These are phyloP conservation scores for Bryoerythrophyllum caledonicum DNA, from an alignment of 225 moss, liverwort and hornwort species.

Conservation along the genomic window DNA sequence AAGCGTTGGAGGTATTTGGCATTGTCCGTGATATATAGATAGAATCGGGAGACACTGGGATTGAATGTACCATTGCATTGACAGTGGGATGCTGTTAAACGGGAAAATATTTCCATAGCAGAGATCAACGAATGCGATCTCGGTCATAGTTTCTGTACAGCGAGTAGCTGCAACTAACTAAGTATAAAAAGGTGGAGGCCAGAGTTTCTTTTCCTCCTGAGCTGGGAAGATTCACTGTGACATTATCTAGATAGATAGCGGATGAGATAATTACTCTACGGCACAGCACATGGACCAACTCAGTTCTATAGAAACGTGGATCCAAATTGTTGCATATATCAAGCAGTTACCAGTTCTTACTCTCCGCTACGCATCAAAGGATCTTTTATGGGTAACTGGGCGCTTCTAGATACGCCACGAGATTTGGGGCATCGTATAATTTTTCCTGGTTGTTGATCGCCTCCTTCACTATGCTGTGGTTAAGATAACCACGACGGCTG, in stretches of 20 bases:
- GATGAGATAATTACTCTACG: background rate
- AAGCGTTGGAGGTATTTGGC: too few relatives aligned
- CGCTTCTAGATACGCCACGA: conserved; percentile 41
- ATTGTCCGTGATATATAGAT: too few relatives aligned
- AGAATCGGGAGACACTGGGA: too few relatives aligned
- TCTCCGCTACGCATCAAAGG: background rate
- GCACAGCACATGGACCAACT: conserved; percentile 17
- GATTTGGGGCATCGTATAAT: conserved; percentile 34
- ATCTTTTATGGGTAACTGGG: conserved; percentile 6
- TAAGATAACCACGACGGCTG: conserved; percentile 22
- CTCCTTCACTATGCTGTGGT: conserved; percentile 11
- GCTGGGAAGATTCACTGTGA: conserved; percentile 10
- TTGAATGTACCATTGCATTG: background rate
- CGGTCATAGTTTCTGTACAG: conserved; percentile 30
- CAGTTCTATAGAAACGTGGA: background rate
- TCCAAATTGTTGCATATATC: conserved; percentile 20
- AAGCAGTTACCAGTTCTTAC: conserved; percentile 13
- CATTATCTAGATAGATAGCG: background rate
- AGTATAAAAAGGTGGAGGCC: background rate
- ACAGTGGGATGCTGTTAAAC: background rate
- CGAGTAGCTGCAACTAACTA: conserved; percentile 33
- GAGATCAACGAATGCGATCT: background rate
- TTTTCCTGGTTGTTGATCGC: conserved; percentile 12
- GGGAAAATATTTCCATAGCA: background rate
- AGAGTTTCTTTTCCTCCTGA: conserved; percentile 14